Percentiles rank a stretch among this genome's conserved stretches.
Conservation (phyloP, 306 rosid species). For the Geum urbanum region DNA sequence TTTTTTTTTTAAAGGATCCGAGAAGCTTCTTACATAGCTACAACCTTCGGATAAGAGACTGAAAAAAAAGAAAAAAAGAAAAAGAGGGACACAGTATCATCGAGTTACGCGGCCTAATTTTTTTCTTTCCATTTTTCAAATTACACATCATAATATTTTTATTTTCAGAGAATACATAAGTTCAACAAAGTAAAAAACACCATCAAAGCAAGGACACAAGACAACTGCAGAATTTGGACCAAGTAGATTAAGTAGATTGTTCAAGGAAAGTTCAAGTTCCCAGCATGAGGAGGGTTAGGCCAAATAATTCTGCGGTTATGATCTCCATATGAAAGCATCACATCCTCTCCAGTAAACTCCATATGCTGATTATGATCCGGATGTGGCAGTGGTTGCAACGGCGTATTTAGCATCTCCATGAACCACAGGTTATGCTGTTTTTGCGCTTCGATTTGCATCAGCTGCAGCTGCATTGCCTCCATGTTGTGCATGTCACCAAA, state of each 20-base stretch:
- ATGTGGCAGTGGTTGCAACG: not conserved
- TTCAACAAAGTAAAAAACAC: too few relatives aligned
- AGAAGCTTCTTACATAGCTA: too few relatives aligned
- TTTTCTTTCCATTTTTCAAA: too few relatives aligned
- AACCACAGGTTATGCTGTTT: conserved; percentile 15
- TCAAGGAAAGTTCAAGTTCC: conserved; percentile 8
- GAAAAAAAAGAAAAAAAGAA: too few relatives aligned
- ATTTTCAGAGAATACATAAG: too few relatives aligned
- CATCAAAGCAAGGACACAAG: too few relatives aligned
- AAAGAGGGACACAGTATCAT: too few relatives aligned
- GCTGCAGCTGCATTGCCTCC: conserved; percentile 6
- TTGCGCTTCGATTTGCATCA: not conserved
- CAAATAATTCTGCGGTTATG: conserved; percentile 11
- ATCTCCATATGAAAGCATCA: conserved; percentile 20
- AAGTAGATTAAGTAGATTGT: not conserved
- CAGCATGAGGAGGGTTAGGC: conserved; percentile 6
- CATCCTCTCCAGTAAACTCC: conserved; percentile 23
- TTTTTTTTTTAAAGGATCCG: too few relatives aligned
- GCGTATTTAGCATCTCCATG: conserved; percentile 9
- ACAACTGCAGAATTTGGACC: too few relatives aligned
- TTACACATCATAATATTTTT: too few relatives aligned
- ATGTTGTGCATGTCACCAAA: not conserved
- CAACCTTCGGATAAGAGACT: too few relatives aligned
- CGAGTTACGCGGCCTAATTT: too few relatives aligned
- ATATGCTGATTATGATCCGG: not conserved